phyloP scores from a whole-genome alignment of 1,284 basidiomycete genomes.

The Trichosporon sp. region DNA sequence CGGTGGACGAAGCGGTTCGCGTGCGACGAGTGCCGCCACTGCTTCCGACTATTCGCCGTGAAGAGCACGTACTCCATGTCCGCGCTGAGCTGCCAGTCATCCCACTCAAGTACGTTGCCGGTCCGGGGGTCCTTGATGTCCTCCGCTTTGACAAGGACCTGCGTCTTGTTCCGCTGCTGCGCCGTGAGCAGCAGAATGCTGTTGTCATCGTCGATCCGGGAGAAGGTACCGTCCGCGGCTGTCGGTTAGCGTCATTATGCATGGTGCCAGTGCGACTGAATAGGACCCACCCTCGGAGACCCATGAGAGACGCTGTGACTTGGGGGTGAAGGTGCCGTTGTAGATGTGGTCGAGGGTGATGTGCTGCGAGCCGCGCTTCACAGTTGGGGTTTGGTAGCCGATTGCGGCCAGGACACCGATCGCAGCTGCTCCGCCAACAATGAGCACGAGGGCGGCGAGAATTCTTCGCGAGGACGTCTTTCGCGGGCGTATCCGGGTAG shows the following conservation, averaged over 20 bases:
- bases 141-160: slow-evolving; percentile 44
- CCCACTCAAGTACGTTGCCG: slow-evolving; percentile 63
- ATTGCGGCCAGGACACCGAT: slow-evolving; percentile 52
- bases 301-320: slow-evolving; percentile 67
- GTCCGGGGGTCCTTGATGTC: slow-evolving; percentile 46
- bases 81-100: slow-evolving; percentile 75
- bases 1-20: slow-evolving; percentile 85
- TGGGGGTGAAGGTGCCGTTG: slow-evolving; percentile 76
- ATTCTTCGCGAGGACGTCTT: slow-evolving; percentile 45
- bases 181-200: slow-evolving; percentile 76
- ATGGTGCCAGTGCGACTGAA: not conserved
- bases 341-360: slow-evolving; percentile 85
- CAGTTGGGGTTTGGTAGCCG: slow-evolving; percentile 47
- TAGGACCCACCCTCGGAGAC: slow-evolving; percentile 74
- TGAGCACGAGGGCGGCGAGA: slow-evolving; percentile 47
- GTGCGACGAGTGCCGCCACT: slow-evolving; percentile 89
- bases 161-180: slow-evolving; percentile 58
- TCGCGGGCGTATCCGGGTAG: slow-evolving; percentile 41
- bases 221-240: slow-evolving; percentile 91
- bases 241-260: slow-evolving; percentile 23
- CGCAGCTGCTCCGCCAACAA: slow-evolving; percentile 43
- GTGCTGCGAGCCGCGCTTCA: slow-evolving; percentile 64
- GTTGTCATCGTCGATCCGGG: slow-evolving; percentile 62
- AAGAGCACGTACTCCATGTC: slow-evolving; percentile 85
- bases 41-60: slow-evolving; percentile 73